Evolutionary conservation across 768 basidiomycete species (phyloP), one percentile per base, ranked within the genome.

Genomic region (Rhodocollybia butyracea): DNA sequence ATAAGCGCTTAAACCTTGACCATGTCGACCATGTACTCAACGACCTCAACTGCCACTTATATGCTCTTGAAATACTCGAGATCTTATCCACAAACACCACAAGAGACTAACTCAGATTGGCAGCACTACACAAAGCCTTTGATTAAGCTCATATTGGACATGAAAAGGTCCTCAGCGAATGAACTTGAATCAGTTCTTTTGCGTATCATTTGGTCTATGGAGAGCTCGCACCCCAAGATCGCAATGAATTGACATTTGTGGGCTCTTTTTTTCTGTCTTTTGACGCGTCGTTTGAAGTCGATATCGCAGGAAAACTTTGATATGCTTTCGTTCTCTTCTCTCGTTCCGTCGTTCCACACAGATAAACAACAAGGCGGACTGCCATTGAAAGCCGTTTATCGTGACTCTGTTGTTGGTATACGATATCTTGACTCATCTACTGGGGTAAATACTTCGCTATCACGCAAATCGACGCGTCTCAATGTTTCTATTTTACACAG

Each of bases 341-440:
- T n/a, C n/a, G n/a, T 79, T 50, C 63, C 69, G 22, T 63, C 71
- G 17, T 58, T 63, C 29, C 65, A 63, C 34, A 48, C 68, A 13
- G 52, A 67, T 59, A 62, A 71, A 65, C 57, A 72, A 61, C 42
- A 70, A 53, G 40, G 72, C 12, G 79, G 80, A 22, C 74, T 86
- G 29, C 88, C 90, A n/a, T 69, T 92, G 40, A 91, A 90, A 67
- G 89, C 88, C 7, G 88, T 91, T 10, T 89, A 88, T 65, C 83
- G 86, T 22, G 89, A 87, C 54, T 74, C 79, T 3, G 74, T 85
- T 0, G 86, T 91, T 26, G 90, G 90, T 12, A 79, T 92, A 42
- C 84, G 89, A 22, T 92, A 91, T 62, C 70, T 89, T 31, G 75
- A 86, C 58, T 78, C 79, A 26, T 73, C 31, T 22, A 50, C 24